Base-by-base conservation (phyloP, 805 yeast species). In the Ogataea degrootiae region DNA sequence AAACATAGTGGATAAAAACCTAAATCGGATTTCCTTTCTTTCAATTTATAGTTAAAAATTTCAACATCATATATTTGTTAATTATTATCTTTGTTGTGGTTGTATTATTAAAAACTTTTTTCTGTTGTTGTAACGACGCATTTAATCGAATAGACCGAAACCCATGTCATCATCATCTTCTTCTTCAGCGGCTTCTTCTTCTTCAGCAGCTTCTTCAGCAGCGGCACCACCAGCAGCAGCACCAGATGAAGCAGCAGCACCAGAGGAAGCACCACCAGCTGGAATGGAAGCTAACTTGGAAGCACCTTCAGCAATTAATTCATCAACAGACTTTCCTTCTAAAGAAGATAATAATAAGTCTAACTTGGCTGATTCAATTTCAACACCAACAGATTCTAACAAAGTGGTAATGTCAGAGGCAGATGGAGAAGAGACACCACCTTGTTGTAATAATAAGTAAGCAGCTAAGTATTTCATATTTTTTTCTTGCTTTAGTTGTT, bases 401-500 rank as follows among this genome's bases (percentile, higher is more conserved):
- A 94, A 85, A 63, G 85, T 67, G 76, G 87, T 77, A 81, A 94
- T 81, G 75, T 89, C 92, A 69, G 86, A 83, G 65, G 96, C 95
- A 63, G 96, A 79, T 77, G 99, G 98, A 67, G 94, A 70, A 72
- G 90, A 73, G 80, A 83, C 84, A 74, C 98, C 99, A 76, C 96
- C 96, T 74, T 94, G 90, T 79, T 85, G 90, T 77, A 94, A 84
- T 79, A 92, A 86, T 77, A 94, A 86, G 83, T 94, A 94, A 76
- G 99, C 98, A 79, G 99, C 99, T 79, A 94, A 86, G 85, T 92
- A 92, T 87, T 90, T 94, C 97, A 90, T 68, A 59, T 51, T 44
- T 41, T 49, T 35, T 44, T 45, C 34, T 39, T 37, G 45, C 48
- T 45, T 52, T 48, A 52, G 34, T 34, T 41, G 43, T n/a, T 49